These are phyloP conservation scores for Pyrus bretschneideri DNA, from an alignment of 306 rosid species.

Conservation along the genomic window DNA sequence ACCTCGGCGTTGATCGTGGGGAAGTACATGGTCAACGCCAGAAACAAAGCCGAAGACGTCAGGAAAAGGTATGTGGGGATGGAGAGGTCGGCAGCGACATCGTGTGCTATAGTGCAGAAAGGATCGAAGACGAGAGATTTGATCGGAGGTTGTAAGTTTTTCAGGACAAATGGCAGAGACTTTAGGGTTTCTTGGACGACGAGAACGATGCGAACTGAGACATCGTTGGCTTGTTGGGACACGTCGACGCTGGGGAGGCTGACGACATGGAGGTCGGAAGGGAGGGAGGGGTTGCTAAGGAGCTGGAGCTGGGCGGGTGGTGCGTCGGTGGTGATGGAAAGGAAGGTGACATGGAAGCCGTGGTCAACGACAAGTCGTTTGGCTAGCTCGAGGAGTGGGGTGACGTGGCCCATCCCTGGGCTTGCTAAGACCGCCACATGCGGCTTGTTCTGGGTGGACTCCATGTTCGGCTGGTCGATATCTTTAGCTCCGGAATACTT, in stretches of 20 bases:
- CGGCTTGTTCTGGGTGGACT: not conserved
- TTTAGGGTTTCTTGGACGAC: slow-evolving; percentile 1
- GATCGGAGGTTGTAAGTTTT: not conserved
- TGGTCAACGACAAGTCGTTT: slow-evolving; percentile 19
- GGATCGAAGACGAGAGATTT: slow-evolving; percentile 12
- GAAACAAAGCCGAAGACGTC: slow-evolving; percentile 14
- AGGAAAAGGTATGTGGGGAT: slow-evolving; percentile 12
- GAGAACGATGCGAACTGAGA: not conserved
- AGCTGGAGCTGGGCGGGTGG: slow-evolving; percentile 14
- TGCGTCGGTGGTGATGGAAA: not conserved
- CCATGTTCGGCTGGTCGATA: not conserved
- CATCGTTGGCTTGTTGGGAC: not conserved
- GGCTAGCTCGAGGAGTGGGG: slow-evolving; percentile 9
- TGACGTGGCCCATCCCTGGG: too few species aligned
- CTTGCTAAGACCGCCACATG: too few species aligned
- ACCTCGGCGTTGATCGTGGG: slow-evolving; percentile 14
- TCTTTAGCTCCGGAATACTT: too few species aligned
- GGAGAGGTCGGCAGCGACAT: slow-evolving; percentile 11
- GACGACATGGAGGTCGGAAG: slow-evolving; percentile 1
- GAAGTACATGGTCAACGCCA: slow-evolving; percentile 7
- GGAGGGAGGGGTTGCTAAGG: not conserved
- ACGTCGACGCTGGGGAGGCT: not conserved
- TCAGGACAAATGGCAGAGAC: not conserved
- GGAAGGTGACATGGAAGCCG: slow-evolving; percentile 15
- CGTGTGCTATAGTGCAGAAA: slow-evolving; percentile 9